Percentiles rank a stretch among this genome's conserved stretches.
Evolutionary conservation across 768 basidiomycete genomes (phyloP).

Genomic region (Lentinula detonsa): DNA sequence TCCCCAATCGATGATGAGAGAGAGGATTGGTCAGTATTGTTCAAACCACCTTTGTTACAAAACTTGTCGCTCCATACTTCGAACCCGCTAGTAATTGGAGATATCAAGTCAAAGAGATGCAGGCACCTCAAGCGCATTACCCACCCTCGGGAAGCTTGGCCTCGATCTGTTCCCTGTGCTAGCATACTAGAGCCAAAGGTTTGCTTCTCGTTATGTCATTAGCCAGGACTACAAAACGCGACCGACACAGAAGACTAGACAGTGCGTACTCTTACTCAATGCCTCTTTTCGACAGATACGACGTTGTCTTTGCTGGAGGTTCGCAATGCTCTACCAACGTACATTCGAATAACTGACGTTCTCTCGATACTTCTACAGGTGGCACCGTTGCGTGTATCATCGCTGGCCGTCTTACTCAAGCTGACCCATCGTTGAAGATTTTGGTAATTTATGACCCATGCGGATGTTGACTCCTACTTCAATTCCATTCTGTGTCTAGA

Average conservation of each 20-base stretch:
- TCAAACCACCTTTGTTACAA: too few species aligned
- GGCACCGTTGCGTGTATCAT: constrained; percentile 33
- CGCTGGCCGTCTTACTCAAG: constrained; percentile 30
- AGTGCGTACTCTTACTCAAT: neutral
- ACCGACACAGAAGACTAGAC: too few species aligned
- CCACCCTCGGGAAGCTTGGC: too few species aligned
- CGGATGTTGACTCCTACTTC: constrained; percentile 10
- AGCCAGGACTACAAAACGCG: neutral
- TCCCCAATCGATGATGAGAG: too few species aligned
- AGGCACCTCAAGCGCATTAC: too few species aligned
- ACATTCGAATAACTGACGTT: neutral
- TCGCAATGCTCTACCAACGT: neutral
- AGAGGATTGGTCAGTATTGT: too few species aligned
- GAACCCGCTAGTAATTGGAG: too few species aligned
- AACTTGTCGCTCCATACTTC: too few species aligned
- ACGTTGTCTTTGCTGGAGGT: constrained; percentile 34
- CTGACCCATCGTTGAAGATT: constrained; percentile 32
- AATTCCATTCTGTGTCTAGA: neutral
- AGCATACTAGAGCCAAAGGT: too few species aligned
- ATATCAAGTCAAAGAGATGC: too few species aligned
- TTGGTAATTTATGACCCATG: constrained; percentile 23
- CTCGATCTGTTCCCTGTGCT: too few species aligned
- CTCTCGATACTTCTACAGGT: constrained; percentile 5
- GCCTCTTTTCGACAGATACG: constrained; percentile 12
- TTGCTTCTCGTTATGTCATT: too few species aligned